phyloP scores from a whole-genome alignment of 2,329 filamentous ascomycete genomes.

The Pseudogymnoascus sp. region DNA sequence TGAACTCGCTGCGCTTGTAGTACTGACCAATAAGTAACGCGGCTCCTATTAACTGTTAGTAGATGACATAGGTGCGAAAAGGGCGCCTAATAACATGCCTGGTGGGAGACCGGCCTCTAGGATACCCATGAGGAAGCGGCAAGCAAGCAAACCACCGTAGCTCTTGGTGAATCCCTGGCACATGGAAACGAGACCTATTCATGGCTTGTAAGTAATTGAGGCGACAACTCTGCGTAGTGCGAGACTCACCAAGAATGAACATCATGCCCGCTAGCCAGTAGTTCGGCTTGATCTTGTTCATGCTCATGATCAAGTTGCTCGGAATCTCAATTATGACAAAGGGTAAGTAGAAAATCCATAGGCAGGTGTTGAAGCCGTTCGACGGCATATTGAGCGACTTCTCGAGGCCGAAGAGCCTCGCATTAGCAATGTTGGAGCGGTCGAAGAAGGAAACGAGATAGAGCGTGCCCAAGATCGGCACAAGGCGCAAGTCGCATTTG shows the following conservation, averaged over 20 bases:
- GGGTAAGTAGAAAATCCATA: constrained; percentile 39
- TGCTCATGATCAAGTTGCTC: constrained; percentile 39
- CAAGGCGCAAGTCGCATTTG: constrained; percentile 18
- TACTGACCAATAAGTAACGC: not conserved
- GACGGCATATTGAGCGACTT: constrained; percentile 33
- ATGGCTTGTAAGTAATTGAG: constrained; percentile 15
- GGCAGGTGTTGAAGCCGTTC: constrained; percentile 36
- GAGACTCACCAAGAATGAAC: constrained; percentile 32
- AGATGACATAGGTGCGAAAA: constrained; percentile 25
- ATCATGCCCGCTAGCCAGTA: constrained; percentile 35
- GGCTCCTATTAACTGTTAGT: not conserved
- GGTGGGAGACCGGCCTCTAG: constrained; percentile 24
- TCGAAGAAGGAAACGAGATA: constrained; percentile 49
- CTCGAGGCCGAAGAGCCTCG: constrained; percentile 32
- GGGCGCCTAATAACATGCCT: constrained; percentile 19
- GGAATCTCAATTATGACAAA: constrained; percentile 41
- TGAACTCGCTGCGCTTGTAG: constrained; percentile 25
- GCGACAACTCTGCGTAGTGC: not conserved
- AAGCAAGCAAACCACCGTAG: constrained; percentile 28
- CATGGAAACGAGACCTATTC: constrained; percentile 34
- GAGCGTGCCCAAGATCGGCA: constrained; percentile 52
- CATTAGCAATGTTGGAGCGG: constrained; percentile 44
- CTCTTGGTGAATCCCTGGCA: constrained; percentile 35
- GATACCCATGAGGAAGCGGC: constrained; percentile 25
- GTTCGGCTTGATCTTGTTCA: constrained; percentile 33